phyloP scores from a whole-genome alignment of 805 yeast species.

The Saccharomycopsis capsularis region DNA sequence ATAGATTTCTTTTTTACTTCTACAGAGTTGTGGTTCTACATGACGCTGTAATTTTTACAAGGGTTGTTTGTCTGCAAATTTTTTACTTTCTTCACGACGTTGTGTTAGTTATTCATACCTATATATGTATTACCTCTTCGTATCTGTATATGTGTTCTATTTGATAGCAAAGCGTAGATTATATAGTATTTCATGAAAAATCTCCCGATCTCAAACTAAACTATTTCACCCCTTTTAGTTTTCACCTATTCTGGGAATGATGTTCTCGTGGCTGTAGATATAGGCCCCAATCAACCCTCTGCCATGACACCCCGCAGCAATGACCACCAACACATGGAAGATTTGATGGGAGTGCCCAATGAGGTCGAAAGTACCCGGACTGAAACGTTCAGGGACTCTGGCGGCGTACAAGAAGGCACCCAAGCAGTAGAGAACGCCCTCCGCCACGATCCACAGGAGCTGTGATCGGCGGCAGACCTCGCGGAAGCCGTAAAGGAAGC shows the following conservation, averaged over 20 bases:
- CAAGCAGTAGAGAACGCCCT: constrained; percentile 65
- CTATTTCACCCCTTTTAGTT: too few species aligned
- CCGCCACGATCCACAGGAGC: constrained; percentile 55
- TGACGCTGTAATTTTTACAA: too few species aligned
- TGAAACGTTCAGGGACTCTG: constrained; percentile 67
- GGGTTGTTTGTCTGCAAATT: too few species aligned
- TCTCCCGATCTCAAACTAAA: too few species aligned
- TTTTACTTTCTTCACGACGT: too few species aligned
- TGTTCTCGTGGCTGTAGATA: constrained; percentile 36
- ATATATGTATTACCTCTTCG: too few species aligned
- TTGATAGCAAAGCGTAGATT: too few species aligned
- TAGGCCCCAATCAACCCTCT: constrained; percentile 54
- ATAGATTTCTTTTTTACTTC: too few species aligned
- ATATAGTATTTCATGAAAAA: too few species aligned
- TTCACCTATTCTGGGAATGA: constrained; percentile 8
- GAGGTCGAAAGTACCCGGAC: constrained; percentile 58
- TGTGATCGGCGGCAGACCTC: constrained; percentile 47
- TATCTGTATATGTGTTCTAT: too few species aligned
- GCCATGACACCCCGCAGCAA: constrained; percentile 72
- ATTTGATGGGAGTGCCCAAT: constrained; percentile 83
- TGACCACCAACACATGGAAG: constrained; percentile 69
- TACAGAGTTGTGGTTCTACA: too few species aligned
- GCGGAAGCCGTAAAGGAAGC: constrained; percentile 39
- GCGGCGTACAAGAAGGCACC: constrained; percentile 79
- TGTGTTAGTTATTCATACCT: too few species aligned